Percentiles rank a stretch among this genome's conserved stretches.
Evolutionary conservation across 805 yeast genomes (phyloP).

Genomic region (Debaryomyces hansenii): DNA sequence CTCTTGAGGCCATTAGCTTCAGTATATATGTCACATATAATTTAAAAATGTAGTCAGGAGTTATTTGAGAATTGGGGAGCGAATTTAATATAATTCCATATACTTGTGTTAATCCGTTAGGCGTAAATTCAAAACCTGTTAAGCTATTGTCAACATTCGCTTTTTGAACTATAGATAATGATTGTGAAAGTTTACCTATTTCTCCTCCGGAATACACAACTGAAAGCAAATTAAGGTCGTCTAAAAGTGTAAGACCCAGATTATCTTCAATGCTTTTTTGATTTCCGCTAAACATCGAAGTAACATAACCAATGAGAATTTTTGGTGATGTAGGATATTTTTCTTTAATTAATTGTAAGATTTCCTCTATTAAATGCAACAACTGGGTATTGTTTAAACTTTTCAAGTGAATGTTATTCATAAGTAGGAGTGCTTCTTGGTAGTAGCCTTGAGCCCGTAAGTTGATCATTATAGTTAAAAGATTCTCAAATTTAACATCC

Average conservation of each 20-base stretch:
- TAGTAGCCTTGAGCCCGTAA: constrained; percentile 26
- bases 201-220: constrained; percentile 21
- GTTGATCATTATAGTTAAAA: constrained; percentile 28
- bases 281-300: constrained; percentile 22
- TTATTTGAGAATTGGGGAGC: constrained; percentile 7
- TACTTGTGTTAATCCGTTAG: constrained; percentile 19
- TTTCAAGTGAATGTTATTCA: constrained; percentile 30
- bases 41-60: constrained; percentile 16
- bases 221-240: constrained; percentile 26
- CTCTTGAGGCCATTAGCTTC: neutral
- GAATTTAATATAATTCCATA: constrained; percentile 24
- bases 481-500: constrained; percentile 20
- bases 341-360: constrained; percentile 28
- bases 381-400: constrained; percentile 17
- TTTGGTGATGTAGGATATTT: constrained; percentile 33
- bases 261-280: constrained; percentile 3
- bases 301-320: constrained; percentile 36
- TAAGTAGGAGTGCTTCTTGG: constrained; percentile 34
- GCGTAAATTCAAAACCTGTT: constrained; percentile 19
- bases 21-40: constrained; percentile 23
- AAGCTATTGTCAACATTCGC: constrained; percentile 33
- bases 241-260: constrained; percentile 19
- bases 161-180: constrained; percentile 17
- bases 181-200: constrained; percentile 9
- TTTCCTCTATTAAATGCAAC: constrained; percentile 24